Evolutionary conservation across 495 filamentous ascomycete genomes (phyloP), one percentile per base, ranked within the genome.

Genomic region (Rostrohypoxylon terebratum): DNA sequence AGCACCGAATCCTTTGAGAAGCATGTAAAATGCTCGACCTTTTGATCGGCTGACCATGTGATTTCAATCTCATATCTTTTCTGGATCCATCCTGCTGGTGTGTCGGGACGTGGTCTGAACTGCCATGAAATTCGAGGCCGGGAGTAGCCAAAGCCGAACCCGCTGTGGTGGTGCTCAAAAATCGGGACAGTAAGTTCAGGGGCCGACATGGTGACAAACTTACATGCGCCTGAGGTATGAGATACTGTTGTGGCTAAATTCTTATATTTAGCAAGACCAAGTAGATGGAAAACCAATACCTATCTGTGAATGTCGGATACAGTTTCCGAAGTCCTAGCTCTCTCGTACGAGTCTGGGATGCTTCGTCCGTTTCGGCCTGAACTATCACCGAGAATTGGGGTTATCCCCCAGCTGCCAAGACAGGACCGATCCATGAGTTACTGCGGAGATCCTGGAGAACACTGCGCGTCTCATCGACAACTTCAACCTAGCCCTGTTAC

Each of bases 371-470:
- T 16, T 45, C 42, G 42, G 42, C 42, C 4, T 45, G 16, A 45
- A 18, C 3, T 45, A 45, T 45, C 42, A 18, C 42, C 42, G 42
- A 45, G 8, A 45, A 1, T 45, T 45, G 42, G 42, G 42, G 42
- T 45, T 16, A 45, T 45, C 42, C n/a, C 42, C 42, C 4, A 45
- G 42, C 42, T 18, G 42, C 42, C 42, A 45, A 45, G 42, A 45
- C 20, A 20, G 16, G 5, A 18, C 18, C n/a, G 16, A 4, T 45
- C 18, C 42, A n/a, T 45, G 16, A 4, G 18, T n/a, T 45, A 7
- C 8, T 45, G 42, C 42, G 42, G 42, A 45, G 42, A 45, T 45
- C 42, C 42, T 45, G 42, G 42, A 45, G n/a, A 45, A 45, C 14
- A 5, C 42, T 18, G 16, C 42, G 42, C 14, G 14, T 45, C n/a